Percentiles rank a stretch among this genome's conserved stretches.
phyloP scores from a whole-genome alignment of 805 yeast species.

The Cyberlindnera mississippiensis region DNA sequence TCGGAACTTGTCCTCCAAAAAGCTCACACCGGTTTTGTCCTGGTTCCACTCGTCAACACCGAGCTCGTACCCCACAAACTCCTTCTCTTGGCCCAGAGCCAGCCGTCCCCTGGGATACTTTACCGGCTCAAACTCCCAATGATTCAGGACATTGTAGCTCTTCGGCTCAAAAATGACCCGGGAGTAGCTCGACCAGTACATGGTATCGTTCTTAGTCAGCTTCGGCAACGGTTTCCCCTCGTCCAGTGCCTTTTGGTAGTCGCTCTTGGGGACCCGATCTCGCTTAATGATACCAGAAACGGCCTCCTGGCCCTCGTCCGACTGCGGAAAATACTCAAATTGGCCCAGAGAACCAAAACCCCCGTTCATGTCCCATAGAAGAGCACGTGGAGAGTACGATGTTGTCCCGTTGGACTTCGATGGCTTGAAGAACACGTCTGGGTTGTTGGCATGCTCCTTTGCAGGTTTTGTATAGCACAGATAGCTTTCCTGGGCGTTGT shows the following conservation, averaged over 20 bases:
- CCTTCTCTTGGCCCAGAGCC: conserved; percentile 28
- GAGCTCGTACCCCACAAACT: conserved; percentile 44
- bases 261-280: conserved; percentile 41
- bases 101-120: conserved; percentile 27
- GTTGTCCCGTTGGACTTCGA: conserved; percentile 38
- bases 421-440: conserved; percentile 44
- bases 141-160: conserved; percentile 47
- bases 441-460: conserved; percentile 32
- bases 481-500: conserved; percentile 72
- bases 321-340: conserved; percentile 38
- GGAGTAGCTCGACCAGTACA: conserved; percentile 79
- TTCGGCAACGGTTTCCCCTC: conserved; percentile 32
- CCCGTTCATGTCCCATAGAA: conserved; percentile 75
- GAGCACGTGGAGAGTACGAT: conserved; percentile 75
- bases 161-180: conserved; percentile 63
- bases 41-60: conserved; percentile 61
- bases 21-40: conserved; percentile 39
- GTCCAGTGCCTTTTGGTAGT: conserved; percentile 65
- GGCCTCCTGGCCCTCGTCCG: conserved; percentile 9
- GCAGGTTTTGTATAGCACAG: conserved; percentile 44
- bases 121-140: conserved; percentile 55
- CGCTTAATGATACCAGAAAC: conserved; percentile 32
- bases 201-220: conserved; percentile 40
- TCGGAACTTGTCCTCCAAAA: conserved; percentile 57
- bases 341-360: conserved; percentile 70